Evolutionary conservation across 1,284 basidiomycete genomes (phyloP).

Genomic region (Malassezia globosa): DNA sequence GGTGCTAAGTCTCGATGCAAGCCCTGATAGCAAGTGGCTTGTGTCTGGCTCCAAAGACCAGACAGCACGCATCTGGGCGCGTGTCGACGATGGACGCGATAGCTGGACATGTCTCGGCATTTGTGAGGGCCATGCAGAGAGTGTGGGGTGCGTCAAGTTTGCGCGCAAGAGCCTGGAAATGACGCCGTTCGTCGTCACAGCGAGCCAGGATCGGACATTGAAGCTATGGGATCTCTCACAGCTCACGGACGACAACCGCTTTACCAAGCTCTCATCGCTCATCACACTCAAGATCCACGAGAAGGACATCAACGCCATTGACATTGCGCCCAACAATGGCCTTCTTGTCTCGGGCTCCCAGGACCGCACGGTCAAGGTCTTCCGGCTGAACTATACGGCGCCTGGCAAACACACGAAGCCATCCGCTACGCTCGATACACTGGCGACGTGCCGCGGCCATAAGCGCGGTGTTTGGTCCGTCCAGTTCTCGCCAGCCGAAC

Average conservation of each 20-base stretch:
- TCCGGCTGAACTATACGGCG: conserved; percentile 58
- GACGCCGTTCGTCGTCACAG: conserved; percentile 59
- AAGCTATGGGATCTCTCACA: conserved; percentile 79
- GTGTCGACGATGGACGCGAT: conserved; percentile 46
- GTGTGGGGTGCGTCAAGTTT: conserved; percentile 78
- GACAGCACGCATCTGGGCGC: conserved; percentile 69
- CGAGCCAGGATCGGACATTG: conserved; percentile 89
- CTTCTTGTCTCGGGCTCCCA: conserved; percentile 88
- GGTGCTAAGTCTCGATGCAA: conserved; percentile 70
- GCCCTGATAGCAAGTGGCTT: conserved; percentile 60
- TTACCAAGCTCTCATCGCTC: conserved; percentile 58
- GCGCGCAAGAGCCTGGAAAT: conserved; percentile 20
- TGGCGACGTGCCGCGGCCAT: conserved; percentile 87
- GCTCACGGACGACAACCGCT: conserved; percentile 15
- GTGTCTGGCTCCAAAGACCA: conserved; percentile 87
- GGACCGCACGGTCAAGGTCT: conserved; percentile 86
- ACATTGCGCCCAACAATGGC: conserved; percentile 78
- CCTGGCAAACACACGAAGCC: conserved; percentile 36
- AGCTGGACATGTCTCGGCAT: conserved; percentile 68
- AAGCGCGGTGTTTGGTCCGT: conserved; percentile 93
- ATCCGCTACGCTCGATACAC: conserved; percentile 44
- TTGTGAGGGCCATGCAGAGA: conserved; percentile 88
- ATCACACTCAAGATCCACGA: conserved; percentile 89
- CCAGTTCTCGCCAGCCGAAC: conserved; percentile 70
- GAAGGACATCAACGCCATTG: conserved; percentile 95